Evolutionary conservation across 148 eudicot species (phyloP), one percentile per base, ranked within the genome.

Genomic region (Chenopodium formosanum): DNA sequence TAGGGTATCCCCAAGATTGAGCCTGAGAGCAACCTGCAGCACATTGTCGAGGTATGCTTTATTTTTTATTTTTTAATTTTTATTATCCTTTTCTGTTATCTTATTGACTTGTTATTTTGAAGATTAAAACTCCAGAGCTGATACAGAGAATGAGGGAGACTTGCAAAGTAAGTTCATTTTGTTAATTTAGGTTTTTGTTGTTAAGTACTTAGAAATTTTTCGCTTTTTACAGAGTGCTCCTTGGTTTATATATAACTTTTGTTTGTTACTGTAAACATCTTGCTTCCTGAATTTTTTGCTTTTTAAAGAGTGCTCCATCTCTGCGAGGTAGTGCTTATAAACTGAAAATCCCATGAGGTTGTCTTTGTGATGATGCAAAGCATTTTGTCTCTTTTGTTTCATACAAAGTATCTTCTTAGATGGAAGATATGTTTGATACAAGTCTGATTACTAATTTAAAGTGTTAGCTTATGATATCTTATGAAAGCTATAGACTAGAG

Each of bases 131-230:
- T 82, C 90, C 92, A 75, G 95, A 91, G 81, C 86, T 86, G 82
- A 96, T 96, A 73, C 88, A 83, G 88, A 94, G 90, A 88, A 92
- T 96, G 98, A 85, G 99, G 82, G 99, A 96, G 88, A 89, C 94
- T 78, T 90, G 94, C 82, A 86, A 86, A 60, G 99, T 96, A 89
- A 89, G 91, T 79, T 75, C 74, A 76, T 81, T 77, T 46, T 67
- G 22, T n/a, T 74, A 69, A 27, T 78, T 44, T 2, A 86, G 66
- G 34, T 31, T 73, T 27, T 5, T 47, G n/a, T 19, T 58, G 44
- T 56, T 4, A 6, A 73, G 31, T 17, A n/a, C 13, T 46, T 1
- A 47, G 31, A 47, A 22, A 0, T 2, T 37, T 73, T 9, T 37
- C 47, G n/a, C 2, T 16, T 73, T 37, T 9, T 73, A 17, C 9